Base-by-base conservation (phyloP, 495 filamentous ascomycete genomes). In the Talaromyces proteolyticus region DNA sequence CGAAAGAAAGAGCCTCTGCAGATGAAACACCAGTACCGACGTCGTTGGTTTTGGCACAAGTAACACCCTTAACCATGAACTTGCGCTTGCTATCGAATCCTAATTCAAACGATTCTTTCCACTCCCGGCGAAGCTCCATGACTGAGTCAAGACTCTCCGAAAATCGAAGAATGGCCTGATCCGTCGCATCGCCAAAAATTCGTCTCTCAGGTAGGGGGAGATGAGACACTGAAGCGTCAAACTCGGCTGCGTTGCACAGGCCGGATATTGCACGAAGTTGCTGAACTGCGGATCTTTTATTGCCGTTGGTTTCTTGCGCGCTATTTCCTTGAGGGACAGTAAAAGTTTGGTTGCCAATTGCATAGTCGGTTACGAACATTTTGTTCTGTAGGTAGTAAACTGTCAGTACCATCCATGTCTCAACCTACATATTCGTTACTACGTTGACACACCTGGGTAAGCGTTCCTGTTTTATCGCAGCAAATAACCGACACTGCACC, bases 21-120 rank as follows among this genome's bases (percentile, higher is more conserved):
- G 50, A n/a, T 3, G 50, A 52, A 8, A 52, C 23, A 14, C 42
- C 50, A 6, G 40, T 10, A 17, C 22, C 34, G 1, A 47, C 5
- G 3, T 42, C 42, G 26, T 46, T 40, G 17, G 50, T 17, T 39
- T 52, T 42, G 1, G 42, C 50, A 16, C 45, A 10, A 20, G 42
- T 14, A 24, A 52, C 45, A 3, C 42, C 46, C 21, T 42, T 22
- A 40, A 52, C 46, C 68, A 72, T 72, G 65, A 67, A 89, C 58
- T 89, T 91, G 60, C 87, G 88, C 68, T 87, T 87, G 57, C 79
- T 84, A 60, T 89, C 89, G 67, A 91, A 89, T 0, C 80, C 80
- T 5, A 88, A 65, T 52, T 87, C 77, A 61, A 80, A 86, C 6
- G 79, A 70, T 34, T 77, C 79, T 39, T 76, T 72, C 73, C 78